These are phyloP conservation scores for Psidium friedrichsthalianum DNA, from an alignment of 345 rosid genomes.

Conservation along the genomic window DNA sequence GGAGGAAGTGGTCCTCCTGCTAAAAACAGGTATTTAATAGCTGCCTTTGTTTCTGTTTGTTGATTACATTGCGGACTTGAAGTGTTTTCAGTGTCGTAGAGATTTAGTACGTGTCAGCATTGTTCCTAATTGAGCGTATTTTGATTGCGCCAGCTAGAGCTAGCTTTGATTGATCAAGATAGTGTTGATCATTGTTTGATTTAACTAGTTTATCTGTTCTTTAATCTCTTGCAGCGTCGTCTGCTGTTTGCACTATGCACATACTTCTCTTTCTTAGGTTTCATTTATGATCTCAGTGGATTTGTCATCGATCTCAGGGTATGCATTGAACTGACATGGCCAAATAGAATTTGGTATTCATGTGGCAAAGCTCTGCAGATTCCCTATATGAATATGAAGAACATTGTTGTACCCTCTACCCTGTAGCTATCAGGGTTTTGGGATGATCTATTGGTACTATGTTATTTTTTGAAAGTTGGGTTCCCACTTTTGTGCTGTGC, in stretches of 20 bases:
- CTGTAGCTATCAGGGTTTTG: background rate
- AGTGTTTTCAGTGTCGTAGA: background rate
- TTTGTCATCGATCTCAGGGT: background rate
- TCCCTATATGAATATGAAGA: background rate
- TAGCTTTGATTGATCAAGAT: background rate
- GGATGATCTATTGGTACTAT: background rate
- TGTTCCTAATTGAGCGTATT: background rate
- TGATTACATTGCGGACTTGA: background rate
- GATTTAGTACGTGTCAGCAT: background rate
- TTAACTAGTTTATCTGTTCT: background rate
- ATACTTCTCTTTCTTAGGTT: background rate
- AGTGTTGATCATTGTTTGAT: background rate
- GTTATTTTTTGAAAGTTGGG: background rate
- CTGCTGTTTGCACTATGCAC: background rate
- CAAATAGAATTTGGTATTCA: background rate
- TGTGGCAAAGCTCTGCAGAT: background rate
- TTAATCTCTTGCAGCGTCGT: background rate
- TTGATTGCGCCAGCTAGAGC: background rate
- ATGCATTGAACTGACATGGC: background rate
- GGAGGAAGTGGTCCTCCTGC: constrained; percentile 24
- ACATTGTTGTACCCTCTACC: background rate
- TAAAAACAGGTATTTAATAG: background rate
- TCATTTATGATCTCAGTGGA: background rate
- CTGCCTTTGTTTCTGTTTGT: background rate
- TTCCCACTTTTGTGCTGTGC: background rate